Base-by-base conservation (phyloP, 345 rosid genomes). In the Cardamine chenopodiifolia region DNA sequence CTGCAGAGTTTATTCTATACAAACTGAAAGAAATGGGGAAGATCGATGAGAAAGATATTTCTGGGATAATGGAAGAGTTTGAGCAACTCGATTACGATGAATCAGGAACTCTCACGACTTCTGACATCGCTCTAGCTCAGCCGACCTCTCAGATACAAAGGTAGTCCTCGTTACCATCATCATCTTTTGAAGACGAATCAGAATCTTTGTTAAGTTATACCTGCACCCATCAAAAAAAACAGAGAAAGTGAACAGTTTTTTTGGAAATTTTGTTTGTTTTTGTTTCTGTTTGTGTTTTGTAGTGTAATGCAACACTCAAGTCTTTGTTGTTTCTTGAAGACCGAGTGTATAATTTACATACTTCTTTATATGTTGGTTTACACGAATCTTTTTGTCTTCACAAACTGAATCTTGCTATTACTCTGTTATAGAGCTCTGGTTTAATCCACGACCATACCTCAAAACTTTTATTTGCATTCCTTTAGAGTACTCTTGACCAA, bases 11-110 rank as follows among this genome's bases (percentile, higher is more conserved):
- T 71, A 48, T 88, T 8, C 3, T 90, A n/a, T 86, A 82, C 57
- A 91, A 91, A 82, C 96, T 91, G 10, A 89, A 87, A 77, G 98
- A 94, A 79, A 89, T 86, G 91, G 96, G 93, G 31, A 91, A 91
- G 86, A 87, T 94, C 34, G 85, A 72, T 77, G 85, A 87, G 80
- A 90, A 89, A 55, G 97, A 91, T 50, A 77, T 91, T 26, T 17
- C 84, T 7, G 72, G 66, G 11, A 75, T 86, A 49, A 70, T 88
- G 88, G 83, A 91, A 28, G 96, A 89, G 83, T 85, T 91, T 42
- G 86, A 93, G 80, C 88, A 87, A 8, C 86, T 87, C 22, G 93
- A 89, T 65, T 83, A 82, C 31, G 93, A 90, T 74, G 80, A 76
- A 17, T 80, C 83, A 0, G 83, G 80, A 44, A 76, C 71, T 29